Conservation (phyloP, 2,329 filamentous ascomycete species). For the Fusarium sp. region DNA sequence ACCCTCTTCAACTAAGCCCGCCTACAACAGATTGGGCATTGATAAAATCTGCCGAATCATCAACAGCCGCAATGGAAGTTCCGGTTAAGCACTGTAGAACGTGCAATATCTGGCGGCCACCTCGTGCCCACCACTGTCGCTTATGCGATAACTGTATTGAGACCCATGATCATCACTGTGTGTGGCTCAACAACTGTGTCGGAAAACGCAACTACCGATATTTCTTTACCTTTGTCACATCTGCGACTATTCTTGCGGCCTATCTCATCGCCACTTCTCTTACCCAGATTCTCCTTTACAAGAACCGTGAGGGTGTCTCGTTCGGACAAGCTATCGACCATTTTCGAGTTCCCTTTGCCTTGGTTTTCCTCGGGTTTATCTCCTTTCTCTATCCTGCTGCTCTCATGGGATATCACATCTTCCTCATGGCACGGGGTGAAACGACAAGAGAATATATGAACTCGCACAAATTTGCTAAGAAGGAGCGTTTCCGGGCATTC, state of each 20-base stretch:
- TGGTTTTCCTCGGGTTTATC: conserved; percentile 85
- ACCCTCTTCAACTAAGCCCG: conserved; percentile 84
- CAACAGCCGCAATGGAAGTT: conserved; percentile 93
- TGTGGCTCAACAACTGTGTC: conserved; percentile 99
- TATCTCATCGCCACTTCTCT: conserved; percentile 83
- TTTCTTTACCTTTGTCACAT: conserved; percentile 92
- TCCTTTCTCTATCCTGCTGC: conserved; percentile 84
- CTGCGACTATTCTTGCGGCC: conserved; percentile 79
- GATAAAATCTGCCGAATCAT: conserved; percentile 81
- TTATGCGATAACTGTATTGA: conserved; percentile 98
- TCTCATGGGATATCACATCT: conserved; percentile 89
- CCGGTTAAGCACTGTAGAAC: conserved; percentile 98
- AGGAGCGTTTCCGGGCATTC: conserved; percentile 91
- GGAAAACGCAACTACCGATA: conserved; percentile 97
- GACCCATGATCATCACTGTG: conserved; percentile 97
- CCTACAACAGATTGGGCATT: conserved; percentile 94
- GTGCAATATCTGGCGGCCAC: conserved; percentile 96
- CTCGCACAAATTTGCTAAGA: conserved; percentile 93
- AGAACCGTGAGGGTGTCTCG: conserved; percentile 69
- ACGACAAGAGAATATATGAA: conserved; percentile 97
- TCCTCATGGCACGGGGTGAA: conserved; percentile 90
- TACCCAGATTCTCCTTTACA: conserved; percentile 83
- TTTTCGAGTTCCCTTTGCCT: conserved; percentile 85
- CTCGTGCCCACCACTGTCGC: conserved; percentile 94
- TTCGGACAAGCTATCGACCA: conserved; percentile 77